phyloP scores from a whole-genome alignment of 225 moss, liverwort and hornwort species.

The Bryoerythrophyllum caledonicum region DNA sequence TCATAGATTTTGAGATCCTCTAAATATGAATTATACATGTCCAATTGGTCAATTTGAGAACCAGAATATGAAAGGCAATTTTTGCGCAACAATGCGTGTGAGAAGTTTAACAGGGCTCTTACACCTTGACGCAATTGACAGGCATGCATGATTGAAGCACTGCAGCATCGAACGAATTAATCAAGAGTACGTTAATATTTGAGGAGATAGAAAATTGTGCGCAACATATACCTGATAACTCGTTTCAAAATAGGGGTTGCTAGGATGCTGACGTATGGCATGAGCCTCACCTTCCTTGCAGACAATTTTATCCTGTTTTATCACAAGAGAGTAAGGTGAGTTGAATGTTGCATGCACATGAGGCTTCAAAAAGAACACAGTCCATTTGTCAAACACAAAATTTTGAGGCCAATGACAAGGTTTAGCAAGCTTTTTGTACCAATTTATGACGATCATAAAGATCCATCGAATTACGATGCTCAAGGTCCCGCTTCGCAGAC shows the following conservation, averaged over 20 bases:
- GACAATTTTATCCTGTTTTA: conserved; percentile 31
- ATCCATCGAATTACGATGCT: conserved; percentile 11
- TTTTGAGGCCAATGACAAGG: not conserved
- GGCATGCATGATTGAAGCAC: not conserved
- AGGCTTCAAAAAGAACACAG: not conserved
- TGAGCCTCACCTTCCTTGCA: conserved; percentile 8
- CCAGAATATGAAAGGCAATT: not conserved
- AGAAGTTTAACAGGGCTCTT: not conserved
- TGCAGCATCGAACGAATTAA: not conserved
- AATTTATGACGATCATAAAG: conserved; percentile 9
- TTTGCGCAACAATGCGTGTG: not conserved
- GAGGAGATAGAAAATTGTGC: not conserved
- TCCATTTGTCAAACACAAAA: not conserved
- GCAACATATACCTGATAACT: conserved; percentile 19
- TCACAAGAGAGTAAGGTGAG: not conserved
- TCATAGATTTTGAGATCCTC: not conserved
- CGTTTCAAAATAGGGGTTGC: conserved; percentile 18
- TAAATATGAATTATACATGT: not conserved
- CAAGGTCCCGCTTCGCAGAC: conserved; percentile 38
- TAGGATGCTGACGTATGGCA: conserved; percentile 10
- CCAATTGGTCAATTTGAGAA: not conserved
- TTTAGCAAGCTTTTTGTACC: conserved; percentile 27
- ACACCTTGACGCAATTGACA: conserved; percentile 2
- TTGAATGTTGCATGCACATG: not conserved
- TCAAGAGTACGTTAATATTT: not conserved